Conservation (phyloP, 345 rosid species). For the Euphorbia tirucalli region DNA sequence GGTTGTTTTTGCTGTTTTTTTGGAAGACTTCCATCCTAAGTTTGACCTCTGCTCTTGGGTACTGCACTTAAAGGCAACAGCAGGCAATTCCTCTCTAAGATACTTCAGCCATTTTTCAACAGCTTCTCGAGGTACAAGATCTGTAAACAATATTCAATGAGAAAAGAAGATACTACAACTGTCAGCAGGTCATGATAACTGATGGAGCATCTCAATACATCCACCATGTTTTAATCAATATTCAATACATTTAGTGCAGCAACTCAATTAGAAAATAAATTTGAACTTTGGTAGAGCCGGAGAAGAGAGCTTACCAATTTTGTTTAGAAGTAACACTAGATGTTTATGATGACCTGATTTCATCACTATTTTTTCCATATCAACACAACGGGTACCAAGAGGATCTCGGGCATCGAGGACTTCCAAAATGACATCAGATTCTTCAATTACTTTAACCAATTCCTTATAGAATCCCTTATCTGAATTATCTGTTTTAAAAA, state of each 20-base stretch:
- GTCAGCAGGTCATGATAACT: neutral
- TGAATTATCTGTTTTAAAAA: conserved; percentile 55
- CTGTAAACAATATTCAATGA: conserved; percentile 33
- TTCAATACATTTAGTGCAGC: neutral
- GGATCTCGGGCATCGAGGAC: conserved; percentile 97
- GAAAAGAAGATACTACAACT: neutral
- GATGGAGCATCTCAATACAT: neutral
- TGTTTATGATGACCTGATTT: conserved; percentile 75
- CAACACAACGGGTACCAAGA: conserved; percentile 84
- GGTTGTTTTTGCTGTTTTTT: conserved; percentile 65
- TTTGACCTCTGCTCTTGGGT: conserved; percentile 92
- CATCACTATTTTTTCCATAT: conserved; percentile 93
- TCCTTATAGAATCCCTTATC: conserved; percentile 96
- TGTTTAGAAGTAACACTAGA: conserved; percentile 80
- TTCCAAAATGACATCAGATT: conserved; percentile 91
- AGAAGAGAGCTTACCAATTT: conserved; percentile 60
- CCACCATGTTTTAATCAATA: neutral
- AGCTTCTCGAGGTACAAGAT: conserved; percentile 98
- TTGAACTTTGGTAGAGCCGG: neutral
- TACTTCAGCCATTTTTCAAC: conserved; percentile 93
- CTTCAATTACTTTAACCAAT: conserved; percentile 83
- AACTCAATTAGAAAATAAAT: neutral
- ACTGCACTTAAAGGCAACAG: conserved; percentile 96
- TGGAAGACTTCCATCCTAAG: conserved; percentile 84
- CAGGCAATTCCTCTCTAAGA: conserved; percentile 91